A percentile compares a stretch with the other conserved stretches of the same genome.
Evolutionary conservation across 2,329 filamentous ascomycete genomes (phyloP).

Genomic region (Colletotrichum sojae): DNA sequence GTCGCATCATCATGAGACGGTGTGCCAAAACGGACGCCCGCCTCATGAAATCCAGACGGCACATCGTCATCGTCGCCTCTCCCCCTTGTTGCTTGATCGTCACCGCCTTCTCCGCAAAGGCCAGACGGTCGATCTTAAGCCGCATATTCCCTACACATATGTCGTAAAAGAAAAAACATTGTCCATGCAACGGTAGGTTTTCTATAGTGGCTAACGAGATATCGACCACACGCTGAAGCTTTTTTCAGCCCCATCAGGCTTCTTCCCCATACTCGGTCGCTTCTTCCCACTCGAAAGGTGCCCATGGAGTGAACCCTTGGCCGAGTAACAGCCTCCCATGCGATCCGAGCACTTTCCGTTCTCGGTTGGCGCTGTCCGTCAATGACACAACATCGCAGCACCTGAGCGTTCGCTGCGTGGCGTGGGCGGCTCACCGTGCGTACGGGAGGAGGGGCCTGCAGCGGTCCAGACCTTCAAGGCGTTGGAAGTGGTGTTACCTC

Average conservation of each 20-base stretch:
- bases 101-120: not conserved
- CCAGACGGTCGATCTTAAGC: conserved; percentile 13
- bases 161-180: not conserved
- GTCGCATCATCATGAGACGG: conserved; percentile 36
- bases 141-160: not conserved
- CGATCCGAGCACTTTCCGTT: not conserved
- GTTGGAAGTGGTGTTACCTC: no score
- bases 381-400: not conserved
- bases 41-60: conserved; percentile 20
- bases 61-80: not conserved
- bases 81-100: no score
- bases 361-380: not conserved
- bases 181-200: no score
- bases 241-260: conserved; percentile 20
- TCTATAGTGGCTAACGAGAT: no score
- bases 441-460: not conserved
- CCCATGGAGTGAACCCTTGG: not conserved
- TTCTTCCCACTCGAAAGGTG: not conserved
- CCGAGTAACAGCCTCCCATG: not conserved
- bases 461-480: conserved; percentile 2
- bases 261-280: conserved; percentile 3
- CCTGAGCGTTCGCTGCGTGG: not conserved
- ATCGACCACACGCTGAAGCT: not conserved
- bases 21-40: conserved; percentile 28
- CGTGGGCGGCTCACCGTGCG: not conserved